Evolutionary conservation across 2,329 filamentous ascomycete species (phyloP).

Genomic region (Albophoma yamanashiensis): DNA sequence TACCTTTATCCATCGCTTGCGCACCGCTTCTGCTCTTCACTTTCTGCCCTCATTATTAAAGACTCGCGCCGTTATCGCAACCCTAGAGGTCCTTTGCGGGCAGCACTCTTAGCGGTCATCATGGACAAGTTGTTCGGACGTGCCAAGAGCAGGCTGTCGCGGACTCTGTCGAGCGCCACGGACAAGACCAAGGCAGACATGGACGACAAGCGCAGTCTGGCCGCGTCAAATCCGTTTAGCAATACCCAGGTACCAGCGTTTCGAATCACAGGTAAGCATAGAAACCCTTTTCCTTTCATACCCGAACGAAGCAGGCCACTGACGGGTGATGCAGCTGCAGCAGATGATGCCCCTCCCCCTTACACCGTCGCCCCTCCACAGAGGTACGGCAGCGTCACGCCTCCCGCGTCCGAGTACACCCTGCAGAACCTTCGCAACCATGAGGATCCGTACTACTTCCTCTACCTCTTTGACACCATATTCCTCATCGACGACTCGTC

Average conservation of each 20-base stretch:
- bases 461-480: constrained; percentile 71
- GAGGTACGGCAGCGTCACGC: not conserved
- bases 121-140: not conserved
- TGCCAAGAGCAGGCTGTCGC: not conserved
- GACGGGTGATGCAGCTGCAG: not conserved
- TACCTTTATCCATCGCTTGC: not conserved
- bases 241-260: not conserved
- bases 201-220: not conserved
- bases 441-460: constrained; percentile 66
- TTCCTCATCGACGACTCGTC: constrained; percentile 90
- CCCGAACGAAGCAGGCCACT: not conserved
- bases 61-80: no score
- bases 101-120: not conserved
- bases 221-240: not conserved
- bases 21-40: not conserved
- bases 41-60: not conserved
- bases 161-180: not conserved
- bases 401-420: not conserved
- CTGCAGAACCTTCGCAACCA: constrained; percentile 2
- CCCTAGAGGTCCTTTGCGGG: no score
- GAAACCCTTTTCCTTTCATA: no score
- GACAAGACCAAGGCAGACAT: not conserved
- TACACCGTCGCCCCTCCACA: constrained; percentile 10
- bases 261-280: not conserved
- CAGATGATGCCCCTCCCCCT: constrained; percentile 22